Evolutionary conservation across 371 early-diverging fungal species (phyloP).

Genomic region (Syncephalis plumigaleata): DNA sequence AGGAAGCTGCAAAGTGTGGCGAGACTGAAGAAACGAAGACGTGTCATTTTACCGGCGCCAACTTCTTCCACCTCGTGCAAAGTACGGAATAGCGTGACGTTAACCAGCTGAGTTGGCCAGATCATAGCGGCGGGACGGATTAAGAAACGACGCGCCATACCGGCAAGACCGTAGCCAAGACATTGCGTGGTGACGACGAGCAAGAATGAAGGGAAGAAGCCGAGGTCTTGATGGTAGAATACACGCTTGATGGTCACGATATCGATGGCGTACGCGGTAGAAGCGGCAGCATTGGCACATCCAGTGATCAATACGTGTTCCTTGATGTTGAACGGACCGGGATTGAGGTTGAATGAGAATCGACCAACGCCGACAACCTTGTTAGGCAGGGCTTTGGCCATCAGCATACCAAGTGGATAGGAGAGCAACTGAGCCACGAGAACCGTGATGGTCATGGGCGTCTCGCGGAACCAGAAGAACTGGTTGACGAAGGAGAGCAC

Average conservation of each 20-base stretch:
- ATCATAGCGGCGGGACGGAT: conserved; percentile 70
- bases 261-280: conserved; percentile 53
- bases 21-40: conserved; percentile 45
- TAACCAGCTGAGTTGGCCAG: conserved; percentile 68
- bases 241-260: conserved; percentile 48
- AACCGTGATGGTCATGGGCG: conserved; percentile 36
- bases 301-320: conserved; percentile 48
- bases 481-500: conserved; percentile 51
- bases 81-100: conserved; percentile 50
- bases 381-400: conserved; percentile 4
- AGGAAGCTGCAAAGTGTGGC: conserved; percentile 20
- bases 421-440: conserved; percentile 46
- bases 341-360: conserved; percentile 26
- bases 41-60: conserved; percentile 9
- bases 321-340: conserved; percentile 62
- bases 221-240: conserved; percentile 42
- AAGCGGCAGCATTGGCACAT: conserved; percentile 37
- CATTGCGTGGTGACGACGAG: conserved; percentile 49
- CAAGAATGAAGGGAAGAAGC: conserved; percentile 37
- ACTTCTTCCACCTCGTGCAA: conserved; percentile 31
- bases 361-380: not conserved
- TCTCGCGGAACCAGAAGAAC: conserved; percentile 56
- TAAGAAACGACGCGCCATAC: conserved; percentile 54
- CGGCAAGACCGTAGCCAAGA: conserved; percentile 75
- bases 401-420: conserved; percentile 43